Evolutionary conservation across 805 yeast species (phyloP), one percentile per base, ranked within the genome.

Genomic region (Candida ponderosae): DNA sequence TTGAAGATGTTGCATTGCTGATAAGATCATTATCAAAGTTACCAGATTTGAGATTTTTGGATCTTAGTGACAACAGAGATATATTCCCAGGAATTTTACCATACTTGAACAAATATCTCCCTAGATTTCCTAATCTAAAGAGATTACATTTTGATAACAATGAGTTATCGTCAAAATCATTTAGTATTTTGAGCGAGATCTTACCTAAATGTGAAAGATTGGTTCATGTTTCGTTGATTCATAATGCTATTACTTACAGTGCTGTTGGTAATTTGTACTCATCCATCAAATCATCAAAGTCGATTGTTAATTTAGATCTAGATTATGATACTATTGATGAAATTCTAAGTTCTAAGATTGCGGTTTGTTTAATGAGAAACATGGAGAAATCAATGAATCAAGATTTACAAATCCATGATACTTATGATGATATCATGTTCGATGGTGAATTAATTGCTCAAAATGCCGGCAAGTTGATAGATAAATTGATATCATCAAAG

Each of bases 321-420:
- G 89, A 84, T 47, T 69, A 69, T 40, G 78, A 69, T 17, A 59
- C 66, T 17, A 68, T 84, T 45, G 80, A 89, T 11, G 74, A 71
- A 37, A 65, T 70, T 35, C 69, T 81, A 44, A 77, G 74, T 49
- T 83, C 87, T 31, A 73, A 79, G 49, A 73, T 88, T 40, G 93
- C 94, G 1, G 68, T 84, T 32, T 79, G 82, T 47, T 74, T 93
- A 34, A 79, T 89, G 80, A 73, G 81, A 48, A 89, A 89, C 56
- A 80, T 88, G 81, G 87, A 81, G 47, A 57, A 63, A 29, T 65
- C 70, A n/a, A 59, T 80, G 38, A 60, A 62, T 31, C 46, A 59
- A 10, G 52, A 51, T 24, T 58, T 54, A 39, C 45, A 44, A 36
- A 21, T 33, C 18, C 42, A 39, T 33, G 67, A 57, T 18, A 40